Conservation (phyloP, 495 filamentous ascomycete species). For the Neurospora intermedia region DNA sequence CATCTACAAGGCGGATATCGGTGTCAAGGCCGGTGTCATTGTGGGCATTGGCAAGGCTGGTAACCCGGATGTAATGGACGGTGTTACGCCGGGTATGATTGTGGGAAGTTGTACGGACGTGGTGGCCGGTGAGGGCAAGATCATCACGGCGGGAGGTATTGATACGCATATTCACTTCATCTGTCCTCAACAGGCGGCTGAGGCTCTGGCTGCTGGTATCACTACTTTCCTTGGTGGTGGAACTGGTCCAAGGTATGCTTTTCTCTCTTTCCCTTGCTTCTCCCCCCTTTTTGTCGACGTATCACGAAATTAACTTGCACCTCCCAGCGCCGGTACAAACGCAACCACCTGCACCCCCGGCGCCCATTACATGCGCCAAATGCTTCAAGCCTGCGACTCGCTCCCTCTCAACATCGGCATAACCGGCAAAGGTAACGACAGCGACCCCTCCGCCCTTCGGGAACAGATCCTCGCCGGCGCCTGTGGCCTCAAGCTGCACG, state of each 20-base stretch:
- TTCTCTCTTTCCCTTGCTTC: not conserved
- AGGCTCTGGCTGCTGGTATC: conserved; percentile 77
- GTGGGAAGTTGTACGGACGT: conserved; percentile 90
- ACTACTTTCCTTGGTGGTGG: conserved; percentile 91
- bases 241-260: conserved; percentile 64
- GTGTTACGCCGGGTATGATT: conserved; percentile 66
- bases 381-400: conserved; percentile 82
- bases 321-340: conserved; percentile 70
- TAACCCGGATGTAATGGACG: conserved; percentile 94
- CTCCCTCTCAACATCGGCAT: conserved; percentile 91
- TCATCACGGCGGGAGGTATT: conserved; percentile 84
- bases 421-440: conserved; percentile 95
- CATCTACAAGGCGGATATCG: conserved; percentile 96
- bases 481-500: conserved; percentile 88
- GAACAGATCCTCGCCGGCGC: conserved; percentile 80
- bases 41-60: conserved; percentile 91
- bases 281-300: not conserved
- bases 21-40: conserved; percentile 81
- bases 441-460: conserved; percentile 53
- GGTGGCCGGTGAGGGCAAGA: conserved; percentile 89
- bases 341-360: conserved; percentile 95
- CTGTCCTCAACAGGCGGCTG: conserved; percentile 86
- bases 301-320: conserved; percentile 3
- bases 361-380: conserved; percentile 71
- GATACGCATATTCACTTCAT: conserved; percentile 96